Base-by-base conservation (phyloP, 2,329 filamentous ascomycete species). In the Gaeumannomyces tritici region DNA sequence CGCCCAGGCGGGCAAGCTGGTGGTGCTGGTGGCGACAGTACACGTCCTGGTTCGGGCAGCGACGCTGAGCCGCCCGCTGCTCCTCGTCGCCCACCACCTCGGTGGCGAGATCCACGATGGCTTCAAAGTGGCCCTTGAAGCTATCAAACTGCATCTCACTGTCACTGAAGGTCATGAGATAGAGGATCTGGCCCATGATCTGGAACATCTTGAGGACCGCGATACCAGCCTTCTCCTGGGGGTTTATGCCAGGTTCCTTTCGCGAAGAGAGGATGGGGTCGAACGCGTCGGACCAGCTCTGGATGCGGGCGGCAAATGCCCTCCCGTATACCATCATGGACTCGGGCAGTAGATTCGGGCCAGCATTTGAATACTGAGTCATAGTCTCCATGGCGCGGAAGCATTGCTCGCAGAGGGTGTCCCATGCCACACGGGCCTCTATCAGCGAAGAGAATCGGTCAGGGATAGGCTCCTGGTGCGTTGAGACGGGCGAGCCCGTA, bases 191-290 rank as follows among this genome's bases (percentile, higher is more conserved):
- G 12, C 77, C 78, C 77, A 85, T 87, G 60, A 84, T 76, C 63
- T 85, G 82, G 62, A 79, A 79, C 83, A 87, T 87, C 67, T 86
- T 86, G 7, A 87, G 74, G 13, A 85, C 83, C 6, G 83, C 78
- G 63, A 87, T 86, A 57, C 80, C 84, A 0, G 82, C 80, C 66
- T 83, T 83, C 67, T 85, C 83, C 65, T 85, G 81, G 31, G 76
- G 79, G 65, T 73, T 80, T 51, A 82, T 77, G 1, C 77, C 75
- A 0, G 80, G 79, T 1, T 74, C 74, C 13, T 74, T 75, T 26
- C 85, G 79, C 1, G 78, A 77, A 7, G 73, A 71, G 28, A 87
- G 75, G 13, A 87, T 77, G 12, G 76, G 79, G 18, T 84, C 79
- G 64, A 86, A 88, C 0, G 84, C 83, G 13, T 71, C 69, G 0